Percentiles rank a stretch among this genome's conserved stretches.
phyloP scores from a whole-genome alignment of 331 rosid species.

The Telfairia occidentalis region DNA sequence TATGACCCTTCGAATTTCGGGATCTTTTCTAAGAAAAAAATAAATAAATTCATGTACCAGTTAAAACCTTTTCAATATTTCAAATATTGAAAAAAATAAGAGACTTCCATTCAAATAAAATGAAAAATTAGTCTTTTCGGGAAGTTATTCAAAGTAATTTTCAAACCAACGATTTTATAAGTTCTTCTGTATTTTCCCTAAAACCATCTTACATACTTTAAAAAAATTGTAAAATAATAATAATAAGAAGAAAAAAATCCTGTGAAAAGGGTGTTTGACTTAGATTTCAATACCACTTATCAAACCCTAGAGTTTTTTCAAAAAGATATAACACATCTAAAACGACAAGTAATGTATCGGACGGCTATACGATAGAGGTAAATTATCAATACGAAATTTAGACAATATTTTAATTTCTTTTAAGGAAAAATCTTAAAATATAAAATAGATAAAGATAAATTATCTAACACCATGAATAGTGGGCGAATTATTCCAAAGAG shows the following conservation, averaged over 20 bases:
- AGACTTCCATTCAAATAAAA: too few species aligned
- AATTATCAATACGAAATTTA: background rate
- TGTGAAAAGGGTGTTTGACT: background rate
- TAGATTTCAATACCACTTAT: background rate
- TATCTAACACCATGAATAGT: background rate
- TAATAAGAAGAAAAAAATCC: background rate
- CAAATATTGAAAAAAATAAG: too few species aligned
- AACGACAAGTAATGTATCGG: background rate
- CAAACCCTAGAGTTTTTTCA: background rate
- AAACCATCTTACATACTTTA: too few species aligned
- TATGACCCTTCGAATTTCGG: background rate
- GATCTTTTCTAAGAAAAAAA: background rate
- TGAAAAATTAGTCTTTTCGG: background rate
- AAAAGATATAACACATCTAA: background rate
- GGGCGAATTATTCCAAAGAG: background rate
- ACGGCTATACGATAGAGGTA: background rate
- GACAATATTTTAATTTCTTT: background rate
- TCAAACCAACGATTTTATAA: background rate
- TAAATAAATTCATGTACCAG: background rate
- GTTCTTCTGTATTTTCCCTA: too few species aligned
- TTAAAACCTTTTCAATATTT: too few species aligned
- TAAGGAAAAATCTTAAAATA: background rate
- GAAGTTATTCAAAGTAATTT: background rate
- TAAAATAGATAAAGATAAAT: background rate
- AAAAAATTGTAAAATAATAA: too few species aligned